phyloP scores from a whole-genome alignment of 805 yeast genomes.

The Torulaspora maleeae region DNA sequence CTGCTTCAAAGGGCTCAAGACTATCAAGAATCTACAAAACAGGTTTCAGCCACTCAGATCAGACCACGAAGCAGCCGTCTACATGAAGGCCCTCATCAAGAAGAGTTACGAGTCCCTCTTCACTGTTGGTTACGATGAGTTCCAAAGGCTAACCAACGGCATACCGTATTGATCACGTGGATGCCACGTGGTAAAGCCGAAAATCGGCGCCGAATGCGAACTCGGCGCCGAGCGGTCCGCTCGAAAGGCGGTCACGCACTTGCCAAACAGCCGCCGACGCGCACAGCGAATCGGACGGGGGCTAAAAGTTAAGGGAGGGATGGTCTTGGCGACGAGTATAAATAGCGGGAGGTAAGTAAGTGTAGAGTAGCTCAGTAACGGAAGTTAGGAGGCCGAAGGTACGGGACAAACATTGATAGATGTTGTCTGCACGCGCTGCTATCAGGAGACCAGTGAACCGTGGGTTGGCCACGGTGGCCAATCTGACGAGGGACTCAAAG shows the following conservation, averaged over 20 bases:
- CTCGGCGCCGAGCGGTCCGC: conserved; percentile 4
- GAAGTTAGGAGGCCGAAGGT: background rate
- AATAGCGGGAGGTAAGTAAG: background rate
- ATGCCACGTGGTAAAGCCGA: conserved; percentile 1
- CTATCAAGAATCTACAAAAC: conserved; percentile 68
- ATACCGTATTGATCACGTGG: conserved; percentile 64
- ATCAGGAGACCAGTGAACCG: conserved; percentile 29
- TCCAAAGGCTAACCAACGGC: conserved; percentile 94
- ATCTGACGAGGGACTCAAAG: conserved; percentile 59
- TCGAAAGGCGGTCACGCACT: conserved; percentile 4
- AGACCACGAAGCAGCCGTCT: conserved; percentile 79
- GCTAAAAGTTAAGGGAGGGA: background rate
- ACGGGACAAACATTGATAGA: conserved; percentile 4
- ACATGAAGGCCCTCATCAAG: conserved; percentile 68
- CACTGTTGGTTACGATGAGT: conserved; percentile 95
- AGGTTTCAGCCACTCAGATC: conserved; percentile 78
- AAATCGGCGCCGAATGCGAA: conserved; percentile 7
- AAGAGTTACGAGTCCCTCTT: conserved; percentile 82
- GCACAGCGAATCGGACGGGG: conserved; percentile 3
- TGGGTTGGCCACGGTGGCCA: conserved; percentile 41
- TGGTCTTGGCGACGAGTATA: background rate
- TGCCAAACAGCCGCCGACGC: conserved; percentile 6
- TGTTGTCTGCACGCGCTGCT: conserved; percentile 36
- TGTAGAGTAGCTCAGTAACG: background rate
- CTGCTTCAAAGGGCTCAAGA: conserved; percentile 79